A percentile compares a stretch with the other conserved stretches of the same genome.
Conservation (phyloP, 331 rosid genomes). For the Ulmus americana region DNA sequence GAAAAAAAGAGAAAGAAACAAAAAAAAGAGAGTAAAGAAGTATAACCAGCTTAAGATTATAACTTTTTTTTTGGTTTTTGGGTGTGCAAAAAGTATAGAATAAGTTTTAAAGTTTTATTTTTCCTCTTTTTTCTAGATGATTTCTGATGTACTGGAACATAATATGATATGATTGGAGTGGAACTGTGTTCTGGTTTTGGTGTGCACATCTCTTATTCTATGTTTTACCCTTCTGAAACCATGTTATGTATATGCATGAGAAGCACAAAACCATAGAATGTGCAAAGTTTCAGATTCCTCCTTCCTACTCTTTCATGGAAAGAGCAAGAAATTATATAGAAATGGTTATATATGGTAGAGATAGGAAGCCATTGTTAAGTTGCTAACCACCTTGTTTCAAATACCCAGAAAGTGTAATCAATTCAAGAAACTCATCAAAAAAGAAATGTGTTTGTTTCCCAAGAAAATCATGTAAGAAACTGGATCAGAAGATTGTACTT, state of each 20-base stretch:
- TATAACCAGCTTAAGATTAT: conserved; percentile 54
- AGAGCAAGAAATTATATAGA: conserved; percentile 7
- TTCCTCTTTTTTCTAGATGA: conserved; percentile 19
- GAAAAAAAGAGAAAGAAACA: background rate
- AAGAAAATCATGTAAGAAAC: conserved; percentile 17
- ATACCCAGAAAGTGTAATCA: conserved; percentile 3
- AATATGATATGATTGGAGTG: conserved; percentile 67
- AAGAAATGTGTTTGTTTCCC: background rate
- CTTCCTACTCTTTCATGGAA: background rate
- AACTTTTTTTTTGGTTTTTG: conserved; percentile 41
- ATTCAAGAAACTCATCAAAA: conserved; percentile 10
- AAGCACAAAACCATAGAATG: background rate
- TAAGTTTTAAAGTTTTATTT: conserved; percentile 31
- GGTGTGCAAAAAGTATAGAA: conserved; percentile 80
- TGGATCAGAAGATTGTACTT: conserved; percentile 27
- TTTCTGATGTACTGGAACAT: conserved; percentile 70
- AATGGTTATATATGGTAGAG: background rate
- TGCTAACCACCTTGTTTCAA: conserved; percentile 1
- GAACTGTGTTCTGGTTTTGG: conserved; percentile 75
- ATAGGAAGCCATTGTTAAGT: conserved; percentile 18
- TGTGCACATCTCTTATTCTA: conserved; percentile 45
- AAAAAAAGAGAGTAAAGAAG: conserved; percentile 22
- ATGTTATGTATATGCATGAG: conserved; percentile 6
- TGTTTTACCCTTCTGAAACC: conserved; percentile 22
- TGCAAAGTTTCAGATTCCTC: background rate